Percentiles rank a stretch among this genome's conserved stretches.
Conservation (phyloP, 2,329 filamentous ascomycete genomes). For the Aspergillus neotritici region DNA sequence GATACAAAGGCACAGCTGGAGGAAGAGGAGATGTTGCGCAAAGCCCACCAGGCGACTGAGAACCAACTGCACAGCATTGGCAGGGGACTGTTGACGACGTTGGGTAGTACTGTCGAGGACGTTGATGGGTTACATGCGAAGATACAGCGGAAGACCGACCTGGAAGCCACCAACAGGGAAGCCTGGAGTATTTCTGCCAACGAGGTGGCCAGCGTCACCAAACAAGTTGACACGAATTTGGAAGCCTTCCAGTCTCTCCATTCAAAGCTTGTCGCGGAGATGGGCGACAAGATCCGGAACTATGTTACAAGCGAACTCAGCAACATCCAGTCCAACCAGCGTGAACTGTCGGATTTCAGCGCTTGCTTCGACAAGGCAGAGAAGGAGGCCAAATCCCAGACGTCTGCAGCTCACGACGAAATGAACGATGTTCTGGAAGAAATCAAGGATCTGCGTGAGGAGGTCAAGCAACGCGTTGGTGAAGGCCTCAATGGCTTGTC, state of each 20-base stretch:
- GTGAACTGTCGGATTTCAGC: conserved; percentile 64
- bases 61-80: conserved; percentile 68
- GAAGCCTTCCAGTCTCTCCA: conserved; percentile 68
- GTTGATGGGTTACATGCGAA: conserved; percentile 80
- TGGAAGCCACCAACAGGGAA: conserved; percentile 72
- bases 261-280: conserved; percentile 59
- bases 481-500: conserved; percentile 80
- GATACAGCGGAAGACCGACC: conserved; percentile 74
- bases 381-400: conserved; percentile 54
- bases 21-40: conserved; percentile 72
- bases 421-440: conserved; percentile 91
- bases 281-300: conserved; percentile 65
- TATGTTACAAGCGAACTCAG: conserved; percentile 73
- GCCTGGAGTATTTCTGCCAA: conserved; percentile 72
- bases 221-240: conserved; percentile 69
- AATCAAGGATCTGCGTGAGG: conserved; percentile 81
- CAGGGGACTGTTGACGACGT: conserved; percentile 67
- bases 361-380: conserved; percentile 63
- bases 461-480: conserved; percentile 79
- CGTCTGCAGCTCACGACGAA: conserved; percentile 60
- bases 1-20: conserved; percentile 70
- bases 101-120: conserved; percentile 72
- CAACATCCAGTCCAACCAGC: conserved; percentile 64
- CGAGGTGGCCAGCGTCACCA: conserved; percentile 71
- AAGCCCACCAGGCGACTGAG: conserved; percentile 83